These are phyloP conservation scores for Aspergillus cejpii DNA, from an alignment of 2,329 filamentous ascomycete genomes.

Conservation along the genomic window DNA sequence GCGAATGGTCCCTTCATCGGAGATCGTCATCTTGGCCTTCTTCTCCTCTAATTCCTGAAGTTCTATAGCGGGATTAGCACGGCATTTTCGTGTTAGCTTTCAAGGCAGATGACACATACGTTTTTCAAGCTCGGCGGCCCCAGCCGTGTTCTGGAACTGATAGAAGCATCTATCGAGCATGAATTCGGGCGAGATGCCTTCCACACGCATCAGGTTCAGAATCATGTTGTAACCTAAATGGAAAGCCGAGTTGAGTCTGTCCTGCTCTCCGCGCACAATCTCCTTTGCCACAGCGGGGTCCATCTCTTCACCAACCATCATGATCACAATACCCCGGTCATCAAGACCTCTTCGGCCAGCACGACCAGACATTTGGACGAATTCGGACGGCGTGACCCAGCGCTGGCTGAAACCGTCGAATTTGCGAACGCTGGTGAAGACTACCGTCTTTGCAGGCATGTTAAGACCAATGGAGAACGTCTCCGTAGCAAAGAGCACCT, in stretches of 20 bases:
- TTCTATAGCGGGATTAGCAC: conserved; percentile 45
- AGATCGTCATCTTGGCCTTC: conserved; percentile 65
- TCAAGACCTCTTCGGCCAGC: conserved; percentile 95
- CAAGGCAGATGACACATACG: conserved; percentile 28
- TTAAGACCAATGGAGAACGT: conserved; percentile 98
- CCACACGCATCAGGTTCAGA: conserved; percentile 90
- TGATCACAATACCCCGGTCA: conserved; percentile 96
- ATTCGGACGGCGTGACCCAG: conserved; percentile 89
- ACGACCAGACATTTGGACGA: conserved; percentile 97
- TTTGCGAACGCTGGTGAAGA: conserved; percentile 95
- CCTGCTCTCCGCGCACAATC: conserved; percentile 93
- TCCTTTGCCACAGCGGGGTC: conserved; percentile 89
- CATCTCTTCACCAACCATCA: conserved; percentile 98
- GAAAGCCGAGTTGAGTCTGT: conserved; percentile 95
- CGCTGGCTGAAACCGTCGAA: conserved; percentile 77
- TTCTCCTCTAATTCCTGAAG: conserved; percentile 71
- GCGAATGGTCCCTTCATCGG: conserved; percentile 80
- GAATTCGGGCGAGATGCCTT: conserved; percentile 96
- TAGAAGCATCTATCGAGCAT: conserved; percentile 99
- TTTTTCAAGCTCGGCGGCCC: conserved; percentile 75
- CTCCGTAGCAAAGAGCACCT: conserved; percentile 94
- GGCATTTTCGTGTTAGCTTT: not conserved
- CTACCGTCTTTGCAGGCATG: conserved; percentile 98
- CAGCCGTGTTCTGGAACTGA: conserved; percentile 93
- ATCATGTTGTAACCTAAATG: conserved; percentile 99